A percentile compares a stretch with the other conserved stretches of the same genome.
phyloP scores from a whole-genome alignment of 164 flowering plant species.

The Piper betle region DNA sequence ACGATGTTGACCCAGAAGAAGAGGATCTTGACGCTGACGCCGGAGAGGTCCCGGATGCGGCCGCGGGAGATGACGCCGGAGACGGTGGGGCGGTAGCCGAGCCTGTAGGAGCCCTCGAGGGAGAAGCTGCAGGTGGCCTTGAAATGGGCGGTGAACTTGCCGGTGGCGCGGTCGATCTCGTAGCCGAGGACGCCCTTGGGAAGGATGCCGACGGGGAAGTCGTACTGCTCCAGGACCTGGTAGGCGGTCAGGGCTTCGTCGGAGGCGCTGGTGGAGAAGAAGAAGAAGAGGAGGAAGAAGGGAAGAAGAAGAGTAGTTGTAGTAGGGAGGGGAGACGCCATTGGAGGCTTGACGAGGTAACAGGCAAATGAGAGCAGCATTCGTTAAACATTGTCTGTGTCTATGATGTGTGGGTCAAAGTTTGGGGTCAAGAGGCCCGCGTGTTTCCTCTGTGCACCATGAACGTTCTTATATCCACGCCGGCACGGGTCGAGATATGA shows the following conservation, averaged over 20 bases:
- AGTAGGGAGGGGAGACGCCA: neutral
- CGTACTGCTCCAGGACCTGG: constrained; percentile 21
- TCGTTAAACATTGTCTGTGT: too few relatives aligned
- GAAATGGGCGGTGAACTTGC: constrained; percentile 34
- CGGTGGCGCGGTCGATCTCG: constrained; percentile 37
- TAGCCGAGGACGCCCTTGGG: constrained; percentile 41
- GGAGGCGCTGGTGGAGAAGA: neutral
- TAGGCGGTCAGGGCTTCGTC: constrained; percentile 16
- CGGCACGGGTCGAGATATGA: too few relatives aligned
- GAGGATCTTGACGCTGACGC: constrained; percentile 38
- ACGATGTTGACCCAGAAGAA: constrained; percentile 45
- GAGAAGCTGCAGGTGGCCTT: constrained; percentile 35
- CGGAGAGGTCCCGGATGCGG: constrained; percentile 25
- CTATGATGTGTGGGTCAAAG: too few relatives aligned
- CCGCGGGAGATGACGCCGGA: constrained; percentile 25
- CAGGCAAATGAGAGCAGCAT: too few relatives aligned
- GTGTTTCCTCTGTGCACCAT: too few relatives aligned
- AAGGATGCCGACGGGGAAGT: constrained; percentile 49
- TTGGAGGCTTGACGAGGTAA: too few relatives aligned
- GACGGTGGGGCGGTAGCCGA: constrained; percentile 35
- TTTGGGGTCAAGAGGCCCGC: too few relatives aligned
- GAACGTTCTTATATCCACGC: too few relatives aligned
- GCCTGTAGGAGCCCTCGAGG: constrained; percentile 31
- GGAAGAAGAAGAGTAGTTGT: neutral
- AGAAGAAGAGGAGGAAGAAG: neutral